phyloP scores from a whole-genome alignment of 305 asterid genomes.

The Fraxinus floribunda region DNA sequence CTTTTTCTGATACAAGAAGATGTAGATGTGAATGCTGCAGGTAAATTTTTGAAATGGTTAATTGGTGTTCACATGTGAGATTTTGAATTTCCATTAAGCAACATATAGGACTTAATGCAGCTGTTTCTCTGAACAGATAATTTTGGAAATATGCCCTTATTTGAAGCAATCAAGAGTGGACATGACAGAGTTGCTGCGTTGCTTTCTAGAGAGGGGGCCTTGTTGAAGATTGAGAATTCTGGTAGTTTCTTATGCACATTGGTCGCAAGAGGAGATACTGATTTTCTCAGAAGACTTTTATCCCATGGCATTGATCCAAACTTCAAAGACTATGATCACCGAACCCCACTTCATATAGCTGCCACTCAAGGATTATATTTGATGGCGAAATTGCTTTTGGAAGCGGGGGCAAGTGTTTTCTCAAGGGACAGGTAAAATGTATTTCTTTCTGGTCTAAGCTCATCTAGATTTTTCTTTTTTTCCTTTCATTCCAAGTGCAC shows the following conservation, averaged over 20 bases:
- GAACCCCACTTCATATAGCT: slow-evolving; percentile 78
- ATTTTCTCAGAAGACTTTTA: slow-evolving; percentile 62
- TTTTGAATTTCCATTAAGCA: background rate
- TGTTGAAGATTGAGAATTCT: slow-evolving; percentile 49
- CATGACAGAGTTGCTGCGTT: slow-evolving; percentile 65
- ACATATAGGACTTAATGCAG: background rate
- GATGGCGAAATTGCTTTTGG: slow-evolving; percentile 68
- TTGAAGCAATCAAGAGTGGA: slow-evolving; percentile 77
- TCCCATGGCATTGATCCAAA: slow-evolving; percentile 69
- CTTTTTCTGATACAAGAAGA: slow-evolving; percentile 67
- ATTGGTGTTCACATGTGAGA: background rate
- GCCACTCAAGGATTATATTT: slow-evolving; percentile 65
- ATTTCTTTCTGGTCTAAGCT: background rate
- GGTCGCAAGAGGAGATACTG: slow-evolving; percentile 74
- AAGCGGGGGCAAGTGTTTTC: slow-evolving; percentile 76
- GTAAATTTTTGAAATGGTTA: slow-evolving; percentile 31
- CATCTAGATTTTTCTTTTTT: background rate
- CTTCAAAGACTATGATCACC: slow-evolving; percentile 59
- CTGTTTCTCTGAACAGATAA: slow-evolving; percentile 44
- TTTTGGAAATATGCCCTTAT: slow-evolving; percentile 70
- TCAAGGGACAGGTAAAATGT: slow-evolving; percentile 57
- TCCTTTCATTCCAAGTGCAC: background rate
- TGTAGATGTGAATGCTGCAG: slow-evolving; percentile 57
- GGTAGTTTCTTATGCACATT: slow-evolving; percentile 75
- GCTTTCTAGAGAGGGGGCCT: slow-evolving; percentile 72